Evolutionary conservation across 2,329 filamentous ascomycete species (phyloP), one percentile per base, ranked within the genome.

Genomic region (Penicillium digitatum): DNA sequence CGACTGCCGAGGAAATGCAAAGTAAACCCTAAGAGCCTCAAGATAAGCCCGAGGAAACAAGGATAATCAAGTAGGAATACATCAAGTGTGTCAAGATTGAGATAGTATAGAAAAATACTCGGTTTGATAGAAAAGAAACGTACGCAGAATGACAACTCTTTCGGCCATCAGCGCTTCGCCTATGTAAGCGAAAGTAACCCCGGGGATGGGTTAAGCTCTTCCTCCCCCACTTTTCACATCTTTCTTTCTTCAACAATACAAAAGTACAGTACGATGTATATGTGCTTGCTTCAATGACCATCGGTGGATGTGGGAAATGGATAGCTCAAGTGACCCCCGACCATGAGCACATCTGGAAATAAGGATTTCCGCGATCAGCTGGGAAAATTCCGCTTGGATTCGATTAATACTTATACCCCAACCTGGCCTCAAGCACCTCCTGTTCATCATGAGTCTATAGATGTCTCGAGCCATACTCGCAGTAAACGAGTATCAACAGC

Each of bases 401-500:
- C 63, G 18, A 52, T 55, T 22, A 57, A 51, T 18, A 48, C 50
- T 49, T 49, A 52, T 35, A 38, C 56, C 10, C 57, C 60, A 18
- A 51, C 48, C 11, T 62, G 61, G 58, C 55, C 35, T 31, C 40
- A 47, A 26, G 43, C 55, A 24, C 55, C 35, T 42, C 60, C 39
- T 26, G 56, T 5, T 47, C 42, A 42, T 29, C 50, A 50, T 56
- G 52, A 57, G 27, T 47, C 58, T 42, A 51, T 60, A 27, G 52
- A 57, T 27, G 35, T 52, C n/a, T 24, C 58, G 10, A 27, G 20
- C 24, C 47, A 56, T n/a, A 55, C 64, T 37, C 69, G 65, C 49
- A 69, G 63, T 26, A 74, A 74, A 56, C 71, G 72, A 32, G 72
- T 74, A 14, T 73, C 72, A 26, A 74, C 71, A 1, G 72, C 72